Evolutionary conservation across 345 rosid genomes (phyloP), one percentile per base, ranked within the genome.

Genomic region (Citrus hindsii): DNA sequence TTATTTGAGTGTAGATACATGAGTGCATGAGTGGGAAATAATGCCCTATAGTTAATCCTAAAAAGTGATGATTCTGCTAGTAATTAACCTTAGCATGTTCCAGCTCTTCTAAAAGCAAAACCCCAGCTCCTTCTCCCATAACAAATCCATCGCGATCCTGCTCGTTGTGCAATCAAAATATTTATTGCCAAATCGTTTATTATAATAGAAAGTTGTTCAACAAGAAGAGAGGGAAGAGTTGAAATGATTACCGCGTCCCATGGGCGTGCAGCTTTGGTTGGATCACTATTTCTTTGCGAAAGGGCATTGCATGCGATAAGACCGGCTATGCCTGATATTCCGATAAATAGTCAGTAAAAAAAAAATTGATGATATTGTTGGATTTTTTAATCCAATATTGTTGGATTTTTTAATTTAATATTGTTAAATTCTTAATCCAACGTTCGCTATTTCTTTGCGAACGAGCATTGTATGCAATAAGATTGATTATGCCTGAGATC

Each of bases 71-170:
- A 53, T 32, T 56, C 16, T 46, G 51, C 21, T 8, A 12, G 63
- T 30, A 10, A 18, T 25, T 67, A 10, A 89, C 92, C 88, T 89
- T 86, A 46, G 91, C 91, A 85, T 89, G 91, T 74, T 87, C 89
- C 61, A 87, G 68, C 75, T 89, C 92, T 80, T 89, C 92, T 67
- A 89, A 75, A 73, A 89, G 88, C 75, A 89, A 79, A 82, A 89
- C 89, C 12, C 92, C 92, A 32, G 89, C 89, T 82, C 92, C 90
- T 83, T 89, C 91, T 33, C 92, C 91, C 87, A 89, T 83, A 28
- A 89, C 89, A 73, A 89, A 86, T 81, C 91, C 91, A 81, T 89
- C 89, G 19, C 88, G 85, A 72, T 72, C 83, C 91, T 89, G 87
- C 71, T 79, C 63, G 84, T 12, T 46, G 1, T 12, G 51, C 0